Evolutionary conservation across 116 monocot species (phyloP).

Genomic region (Zostera marina): DNA sequence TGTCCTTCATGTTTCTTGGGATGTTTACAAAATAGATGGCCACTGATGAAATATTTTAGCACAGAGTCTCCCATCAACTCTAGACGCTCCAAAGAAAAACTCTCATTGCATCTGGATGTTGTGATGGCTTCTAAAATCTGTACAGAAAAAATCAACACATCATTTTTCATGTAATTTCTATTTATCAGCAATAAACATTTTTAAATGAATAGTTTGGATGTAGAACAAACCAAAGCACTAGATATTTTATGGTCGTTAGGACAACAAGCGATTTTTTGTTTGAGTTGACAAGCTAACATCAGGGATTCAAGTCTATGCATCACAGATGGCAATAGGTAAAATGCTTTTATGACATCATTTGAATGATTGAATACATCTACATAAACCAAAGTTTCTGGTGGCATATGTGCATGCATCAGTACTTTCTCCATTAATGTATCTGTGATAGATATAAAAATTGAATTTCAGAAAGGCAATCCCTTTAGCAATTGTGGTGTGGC

Average conservation of each 20-base stretch:
- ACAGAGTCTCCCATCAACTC: conserved; percentile 88
- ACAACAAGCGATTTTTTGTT: conserved; percentile 36
- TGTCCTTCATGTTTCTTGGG: conserved; percentile 68
- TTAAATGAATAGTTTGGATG: not conserved
- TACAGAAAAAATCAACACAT: not conserved
- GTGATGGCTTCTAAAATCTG: conserved; percentile 93
- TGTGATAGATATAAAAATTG: not conserved
- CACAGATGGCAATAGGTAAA: conserved; percentile 82
- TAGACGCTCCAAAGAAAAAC: conserved; percentile 72
- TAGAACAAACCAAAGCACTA: conserved; percentile 42
- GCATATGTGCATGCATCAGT: conserved; percentile 46
- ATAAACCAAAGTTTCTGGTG: conserved; percentile 71
- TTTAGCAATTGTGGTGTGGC: no score
- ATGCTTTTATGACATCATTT: conserved; percentile 44
- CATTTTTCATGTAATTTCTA: not conserved
- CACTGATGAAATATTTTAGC: conserved; percentile 70
- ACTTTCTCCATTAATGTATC: conserved; percentile 15
- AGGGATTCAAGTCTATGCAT: conserved; percentile 81
- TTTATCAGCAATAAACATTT: no score
- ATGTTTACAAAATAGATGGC: conserved; percentile 47
- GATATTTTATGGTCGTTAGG: conserved; percentile 23
- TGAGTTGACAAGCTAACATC: conserved; percentile 75
- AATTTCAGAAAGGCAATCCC: no score
- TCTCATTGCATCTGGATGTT: conserved; percentile 57
- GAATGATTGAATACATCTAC: conserved; percentile 48